Evolutionary conservation across 345 rosid species (phyloP).

Genomic region (Eucalyptus viminalis): DNA sequence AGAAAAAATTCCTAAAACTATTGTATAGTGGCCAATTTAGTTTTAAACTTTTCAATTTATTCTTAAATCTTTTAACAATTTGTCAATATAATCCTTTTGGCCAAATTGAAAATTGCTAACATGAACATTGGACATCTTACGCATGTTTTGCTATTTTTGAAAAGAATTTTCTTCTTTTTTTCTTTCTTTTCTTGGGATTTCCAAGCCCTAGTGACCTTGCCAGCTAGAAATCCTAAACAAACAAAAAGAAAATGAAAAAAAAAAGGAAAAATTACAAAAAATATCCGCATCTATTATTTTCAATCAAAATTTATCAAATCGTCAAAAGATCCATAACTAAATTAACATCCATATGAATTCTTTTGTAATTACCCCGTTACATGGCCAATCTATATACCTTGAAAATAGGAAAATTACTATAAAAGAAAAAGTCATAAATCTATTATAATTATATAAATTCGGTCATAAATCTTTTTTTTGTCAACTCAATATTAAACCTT

Average conservation of each 20-base stretch:
- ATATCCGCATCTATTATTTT: not conserved
- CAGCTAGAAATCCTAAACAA: not conserved
- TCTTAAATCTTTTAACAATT: not conserved
- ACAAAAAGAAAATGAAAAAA: not conserved
- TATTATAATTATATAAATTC: no score
- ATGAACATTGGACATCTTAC: fast-evolving
- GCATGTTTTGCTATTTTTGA: not conserved
- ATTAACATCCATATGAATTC: fast-evolving
- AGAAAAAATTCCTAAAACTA: not conserved
- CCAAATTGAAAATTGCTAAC: not conserved
- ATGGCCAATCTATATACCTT: not conserved
- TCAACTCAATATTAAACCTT: fast-evolving
- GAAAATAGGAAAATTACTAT: not conserved
- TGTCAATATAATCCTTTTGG: fast-evolving
- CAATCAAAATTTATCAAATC: not conserved
- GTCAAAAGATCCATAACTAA: not conserved
- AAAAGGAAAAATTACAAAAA: not conserved
- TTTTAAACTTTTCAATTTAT: not conserved
- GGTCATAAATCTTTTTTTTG: no score
- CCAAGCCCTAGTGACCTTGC: not conserved
- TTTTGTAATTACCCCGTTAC: not conserved
- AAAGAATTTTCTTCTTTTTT: not conserved
- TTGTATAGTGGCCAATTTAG: fast-evolving
- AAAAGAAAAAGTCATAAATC: fast-evolving
- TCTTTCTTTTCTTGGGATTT: not conserved